phyloP scores from a whole-genome alignment of 495 filamentous ascomycete species.

The Penicillium atrosanguineum region DNA sequence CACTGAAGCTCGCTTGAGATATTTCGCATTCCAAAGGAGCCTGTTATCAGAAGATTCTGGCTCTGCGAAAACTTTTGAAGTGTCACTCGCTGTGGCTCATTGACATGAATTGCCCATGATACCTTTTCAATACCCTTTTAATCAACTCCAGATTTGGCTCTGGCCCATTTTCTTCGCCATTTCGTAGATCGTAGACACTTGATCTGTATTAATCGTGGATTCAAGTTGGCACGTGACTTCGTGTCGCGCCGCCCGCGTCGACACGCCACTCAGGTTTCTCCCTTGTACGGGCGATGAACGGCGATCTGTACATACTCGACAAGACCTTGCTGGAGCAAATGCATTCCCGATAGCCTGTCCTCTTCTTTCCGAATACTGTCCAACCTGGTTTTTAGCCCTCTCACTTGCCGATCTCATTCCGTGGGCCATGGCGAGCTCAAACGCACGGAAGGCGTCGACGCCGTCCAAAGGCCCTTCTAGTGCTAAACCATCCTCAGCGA shows the following conservation, averaged over 20 bases:
- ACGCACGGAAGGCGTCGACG: conserved; percentile 27
- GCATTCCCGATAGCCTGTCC: not conserved
- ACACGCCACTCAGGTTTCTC: conserved; percentile 5
- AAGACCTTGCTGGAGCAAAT: not conserved
- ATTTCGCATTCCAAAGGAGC: not conserved
- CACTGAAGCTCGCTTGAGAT: not conserved
- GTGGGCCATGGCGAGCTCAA: conserved; percentile 23
- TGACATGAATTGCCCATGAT: conserved; percentile 8
- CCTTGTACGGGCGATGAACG: not conserved
- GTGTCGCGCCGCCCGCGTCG: conserved; percentile 33
- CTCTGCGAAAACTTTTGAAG: not conserved
- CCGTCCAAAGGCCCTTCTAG: conserved; percentile 21
- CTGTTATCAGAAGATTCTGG: not conserved
- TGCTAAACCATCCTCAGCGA: conserved; percentile 21
- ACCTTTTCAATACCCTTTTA: conserved; percentile 9
- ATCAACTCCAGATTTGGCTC: conserved; percentile 5
- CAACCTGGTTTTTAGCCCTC: not conserved
- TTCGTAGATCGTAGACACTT: not conserved
- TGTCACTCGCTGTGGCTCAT: not conserved
- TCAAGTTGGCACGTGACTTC: conserved; percentile 34
- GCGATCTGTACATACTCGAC: conserved; percentile 9
- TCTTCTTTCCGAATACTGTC: not conserved
- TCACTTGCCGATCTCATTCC: not conserved
- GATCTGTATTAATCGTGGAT: not conserved
- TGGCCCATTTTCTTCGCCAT: not conserved